Evolutionary conservation across 2,329 filamentous ascomycete genomes (phyloP), one percentile per base, ranked within the genome.

Genomic region (Diaporthe destruens): DNA sequence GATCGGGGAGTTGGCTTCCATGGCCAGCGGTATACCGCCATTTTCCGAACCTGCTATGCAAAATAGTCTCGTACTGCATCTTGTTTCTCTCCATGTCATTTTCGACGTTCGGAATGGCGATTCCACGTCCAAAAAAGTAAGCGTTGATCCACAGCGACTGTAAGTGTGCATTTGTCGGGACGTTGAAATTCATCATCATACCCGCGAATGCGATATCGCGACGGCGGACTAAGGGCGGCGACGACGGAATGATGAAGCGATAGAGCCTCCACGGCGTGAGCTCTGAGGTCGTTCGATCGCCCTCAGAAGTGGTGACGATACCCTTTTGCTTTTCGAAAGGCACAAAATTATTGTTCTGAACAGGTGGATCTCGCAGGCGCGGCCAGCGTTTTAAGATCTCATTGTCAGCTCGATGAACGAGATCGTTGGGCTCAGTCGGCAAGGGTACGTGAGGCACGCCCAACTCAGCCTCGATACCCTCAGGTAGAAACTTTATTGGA

Each of bases 21-120:
- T 89, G 90, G 0, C 65, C 65, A 12, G 44, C 86, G 0, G 91
- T 89, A 76, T 93, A 93, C 34, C 93, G 86, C 87, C 91, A 92
- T 75, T 87, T 89, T 6, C 91, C 91, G 79, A 92, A 96, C 53
- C 92, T 88, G 23, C 87, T 90, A 78, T 92, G 86, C 61, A 94
- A 82, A 32, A 91, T 86, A 0, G 91, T 89, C 76, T 92, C 87
- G 75, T 86, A 85, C 69, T 81, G 82, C 32, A 88, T 84, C 63
- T 86, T 84, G 32, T 57, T 36, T 3, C 54, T 36, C 54, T 57
- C 32, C 20, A 36, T 32, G 14, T 57, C 54, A 6, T 57, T 34
- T 12, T 57, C 55, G 34, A 57, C 12, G 23, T 57, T 23, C 20
- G 55, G 55, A 3, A 57, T 11, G 55, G n/a, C 4, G 16, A 57